Conservation (phyloP, 345 rosid species). For the Rhodamnia rubescens region DNA sequence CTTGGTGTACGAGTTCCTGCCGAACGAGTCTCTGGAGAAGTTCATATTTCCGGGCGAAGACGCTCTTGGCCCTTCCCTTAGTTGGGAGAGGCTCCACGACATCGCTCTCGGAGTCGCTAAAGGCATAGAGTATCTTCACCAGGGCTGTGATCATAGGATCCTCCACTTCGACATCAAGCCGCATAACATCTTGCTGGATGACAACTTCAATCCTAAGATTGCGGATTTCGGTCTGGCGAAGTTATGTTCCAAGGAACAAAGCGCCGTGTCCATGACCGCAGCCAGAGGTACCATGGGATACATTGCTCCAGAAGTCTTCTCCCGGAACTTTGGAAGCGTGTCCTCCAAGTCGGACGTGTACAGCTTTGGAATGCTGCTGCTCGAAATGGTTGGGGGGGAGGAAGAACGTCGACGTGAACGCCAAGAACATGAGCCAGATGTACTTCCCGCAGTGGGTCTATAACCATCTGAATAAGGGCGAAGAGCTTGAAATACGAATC, state of each 20-base stretch:
- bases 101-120: slow-evolving; percentile 14
- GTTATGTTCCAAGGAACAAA: background rate
- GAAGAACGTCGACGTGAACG: background rate
- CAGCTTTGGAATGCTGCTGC: slow-evolving; percentile 12
- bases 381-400: slow-evolving; percentile 6
- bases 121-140: slow-evolving; percentile 18
- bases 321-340: background rate
- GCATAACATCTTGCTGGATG: slow-evolving; percentile 6
- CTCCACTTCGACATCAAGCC: slow-evolving; percentile 22
- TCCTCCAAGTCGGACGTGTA: background rate
- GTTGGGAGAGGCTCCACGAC: slow-evolving; percentile 4
- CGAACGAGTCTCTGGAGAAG: slow-evolving; percentile 21
- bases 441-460: slow-evolving; percentile 5
- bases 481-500: background rate
- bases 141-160: slow-evolving; percentile 14
- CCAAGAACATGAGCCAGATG: background rate
- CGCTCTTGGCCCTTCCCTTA: background rate
- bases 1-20: slow-evolving; percentile 13
- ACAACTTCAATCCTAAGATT: slow-evolving; percentile 3
- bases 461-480: background rate
- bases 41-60: background rate
- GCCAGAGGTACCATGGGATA: slow-evolving; percentile 17
- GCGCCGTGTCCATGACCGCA: background rate
- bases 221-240: slow-evolving; percentile 23
- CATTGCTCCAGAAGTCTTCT: slow-evolving; percentile 4